Evolutionary conservation across 2,329 filamentous ascomycete genomes (phyloP).

Genomic region (Colletotrichum sp.): DNA sequence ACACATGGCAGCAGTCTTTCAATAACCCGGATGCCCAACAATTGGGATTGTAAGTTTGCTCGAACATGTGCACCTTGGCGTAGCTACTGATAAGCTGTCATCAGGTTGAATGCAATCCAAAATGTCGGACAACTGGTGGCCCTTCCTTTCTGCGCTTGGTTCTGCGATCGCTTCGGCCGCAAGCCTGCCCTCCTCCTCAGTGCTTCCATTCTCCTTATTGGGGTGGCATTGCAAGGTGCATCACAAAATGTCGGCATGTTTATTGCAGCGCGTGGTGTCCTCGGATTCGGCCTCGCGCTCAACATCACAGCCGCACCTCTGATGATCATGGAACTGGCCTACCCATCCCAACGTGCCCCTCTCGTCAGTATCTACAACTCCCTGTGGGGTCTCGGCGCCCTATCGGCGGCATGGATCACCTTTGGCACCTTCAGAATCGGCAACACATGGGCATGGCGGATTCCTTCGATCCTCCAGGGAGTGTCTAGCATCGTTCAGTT

Average conservation of each 20-base stretch:
- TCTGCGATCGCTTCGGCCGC: slow-evolving; percentile 33
- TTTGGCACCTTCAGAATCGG: slow-evolving; percentile 20
- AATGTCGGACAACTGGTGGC: slow-evolving; percentile 38
- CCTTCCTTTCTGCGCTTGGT: slow-evolving; percentile 33
- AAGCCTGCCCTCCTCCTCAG: slow-evolving; percentile 26
- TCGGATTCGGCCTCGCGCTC: slow-evolving; percentile 44
- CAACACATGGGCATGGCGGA: slow-evolving; percentile 15
- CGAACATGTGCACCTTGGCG: accelerated
- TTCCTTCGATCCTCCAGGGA: slow-evolving; percentile 13
- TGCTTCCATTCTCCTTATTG: slow-evolving; percentile 39
- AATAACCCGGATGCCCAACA: slow-evolving; percentile 29
- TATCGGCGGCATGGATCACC: slow-evolving; percentile 23
- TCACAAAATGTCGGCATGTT: slow-evolving; percentile 52
- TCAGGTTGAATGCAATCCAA: slow-evolving; percentile 33
- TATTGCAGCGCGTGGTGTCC: slow-evolving; percentile 41
- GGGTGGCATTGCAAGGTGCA: slow-evolving; percentile 44
- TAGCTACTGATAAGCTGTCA: background rate
- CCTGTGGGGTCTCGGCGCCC: slow-evolving; percentile 19
- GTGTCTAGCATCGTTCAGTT: slow-evolving; percentile 8
- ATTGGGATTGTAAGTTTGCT: slow-evolving; percentile 27
- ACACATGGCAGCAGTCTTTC: slow-evolving; percentile 41
- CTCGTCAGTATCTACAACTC: slow-evolving; percentile 14
- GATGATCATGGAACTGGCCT: slow-evolving; percentile 17
- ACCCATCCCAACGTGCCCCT: slow-evolving; percentile 10
- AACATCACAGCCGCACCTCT: slow-evolving; percentile 24